Conservation (phyloP, 164 flowering plant species). For the Tetracentron sinense region DNA sequence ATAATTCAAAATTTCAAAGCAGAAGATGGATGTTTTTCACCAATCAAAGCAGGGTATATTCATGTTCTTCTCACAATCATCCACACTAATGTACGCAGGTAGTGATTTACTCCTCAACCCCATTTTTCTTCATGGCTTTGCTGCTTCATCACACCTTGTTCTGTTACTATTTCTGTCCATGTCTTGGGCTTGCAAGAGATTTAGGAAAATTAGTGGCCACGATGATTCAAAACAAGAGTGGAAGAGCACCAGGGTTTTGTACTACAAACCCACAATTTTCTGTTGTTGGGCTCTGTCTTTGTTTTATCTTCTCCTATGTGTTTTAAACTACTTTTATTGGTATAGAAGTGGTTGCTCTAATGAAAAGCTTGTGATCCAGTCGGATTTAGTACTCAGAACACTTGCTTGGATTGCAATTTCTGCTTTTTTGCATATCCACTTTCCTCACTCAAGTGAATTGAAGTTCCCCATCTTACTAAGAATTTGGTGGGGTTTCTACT, state of each 20-base stretch:
- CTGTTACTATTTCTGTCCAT: constrained; percentile 23
- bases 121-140: constrained; percentile 26
- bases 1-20: no score
- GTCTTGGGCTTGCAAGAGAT: constrained; percentile 22
- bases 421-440: constrained; percentile 28
- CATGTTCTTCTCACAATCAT: constrained; percentile 3
- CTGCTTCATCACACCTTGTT: constrained; percentile 28
- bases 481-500: constrained; percentile 32
- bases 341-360: constrained; percentile 27
- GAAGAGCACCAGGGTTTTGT: constrained; percentile 3
- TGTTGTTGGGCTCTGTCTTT: constrained; percentile 30
- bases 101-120: constrained; percentile 25
- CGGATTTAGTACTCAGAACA: constrained; percentile 25
- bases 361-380: constrained; percentile 16
- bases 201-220: neutral
- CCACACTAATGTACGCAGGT: neutral
- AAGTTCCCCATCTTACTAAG: constrained; percentile 22
- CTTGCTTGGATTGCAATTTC: constrained; percentile 25
- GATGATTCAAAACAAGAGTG: constrained; percentile 19
- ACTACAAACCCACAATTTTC: constrained; percentile 18
- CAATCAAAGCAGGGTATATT: neutral
- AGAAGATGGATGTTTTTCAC: neutral
- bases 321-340: constrained; percentile 21
- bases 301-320: constrained; percentile 14
- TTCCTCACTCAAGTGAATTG: constrained; percentile 10